Evolutionary conservation across 2,329 filamentous ascomycete species (phyloP), one percentile per base, ranked within the genome.

Genomic region (Phoma sp.): DNA sequence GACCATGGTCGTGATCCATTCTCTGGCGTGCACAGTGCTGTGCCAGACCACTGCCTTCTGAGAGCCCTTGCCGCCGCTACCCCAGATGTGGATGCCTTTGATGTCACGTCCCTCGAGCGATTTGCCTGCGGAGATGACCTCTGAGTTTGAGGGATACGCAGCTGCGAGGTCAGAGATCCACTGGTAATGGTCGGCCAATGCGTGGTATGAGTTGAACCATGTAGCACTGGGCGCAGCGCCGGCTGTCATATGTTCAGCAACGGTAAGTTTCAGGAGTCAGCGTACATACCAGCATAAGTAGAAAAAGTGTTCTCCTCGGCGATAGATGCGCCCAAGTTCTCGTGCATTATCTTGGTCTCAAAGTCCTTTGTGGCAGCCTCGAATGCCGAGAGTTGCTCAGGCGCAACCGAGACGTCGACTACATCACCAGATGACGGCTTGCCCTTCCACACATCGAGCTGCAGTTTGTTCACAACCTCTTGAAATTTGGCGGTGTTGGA

Each of bases 61-160:
- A 9, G 70, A 74, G 10, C 70, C 72, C 48, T 75, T 75, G 38
- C 73, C 74, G 6, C 72, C 70, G 27, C 60, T 71, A 17, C 74
- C 74, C 70, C 70, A 76, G 51, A 76, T 75, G 37, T 76, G 73
- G 45, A 76, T 75, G 7, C 74, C 74, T 22, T 64, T 68, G 49
- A 76, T 71, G 46, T 74, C 71, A 21, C 73, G 74, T n/a, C 73
- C 73, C 27, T 75, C 63, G 10, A 68, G 48, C 1, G 74, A 75
- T 36, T 72, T 72, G 44, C 74, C 74, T 13, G 72, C 72, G 3
- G 63, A 63, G 22, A 76, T 60, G 19, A 74, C 64, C 57, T 76
- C 71, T 2, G 72, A 43, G 36, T 75, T 75, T n/a, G 48, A 60
- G 29, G 74, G 73, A 43, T 73, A 73, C 2, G 71, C 69, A 37